Base-by-base conservation (phyloP, 1,284 basidiomycete genomes). In the Tilletia caries region DNA sequence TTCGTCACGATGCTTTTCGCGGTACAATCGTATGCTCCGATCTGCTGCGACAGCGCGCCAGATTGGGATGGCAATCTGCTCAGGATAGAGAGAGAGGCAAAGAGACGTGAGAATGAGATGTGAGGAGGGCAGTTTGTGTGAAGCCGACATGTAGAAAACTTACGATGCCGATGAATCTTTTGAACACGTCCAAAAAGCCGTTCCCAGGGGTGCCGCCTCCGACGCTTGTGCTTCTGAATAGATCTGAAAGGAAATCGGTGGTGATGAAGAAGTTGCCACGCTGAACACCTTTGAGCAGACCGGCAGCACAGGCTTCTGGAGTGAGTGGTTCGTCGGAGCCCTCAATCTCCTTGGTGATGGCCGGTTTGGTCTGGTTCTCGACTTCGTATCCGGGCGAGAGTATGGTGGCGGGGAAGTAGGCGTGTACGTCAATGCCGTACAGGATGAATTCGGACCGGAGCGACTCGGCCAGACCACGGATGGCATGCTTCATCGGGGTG, bases 381-480 rank as follows among this genome's bases (percentile, higher is more conserved):
- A 88, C 87, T 13, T 90, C 89, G 75, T 88, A 91, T 0, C 93
- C 93, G 0, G 93, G 91, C 0, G 89, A 90, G 71, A 87, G 87
- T 84, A 98, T 96, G 0, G 92, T 94, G 0, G 88, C 88, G 0
- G 94, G 93, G 85, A 93, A 91, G 85, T 90, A 94, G 67, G 93
- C 88, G 77, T 95, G 93, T 0, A 95, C 89, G 58, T 86, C 85
- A 80, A 95, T 91, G 67, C 87, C 88, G 80, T 93, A 92, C 0
- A 96, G 85, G 70, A 89, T 84, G 67, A 95, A 85, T 81, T 98
- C 95, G 60, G 89, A 90, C 18, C 91, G 89, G 23, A 98, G 86
- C 0, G 90, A 87, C 76, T 98, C 95, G 12, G 92, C 92, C 1
- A 97, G 88, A 92, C 93, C 94, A 85, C 93, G 86, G 18, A 97